phyloP scores from a whole-genome alignment of 495 filamentous ascomycete genomes.

The Daldinia decipiens region DNA sequence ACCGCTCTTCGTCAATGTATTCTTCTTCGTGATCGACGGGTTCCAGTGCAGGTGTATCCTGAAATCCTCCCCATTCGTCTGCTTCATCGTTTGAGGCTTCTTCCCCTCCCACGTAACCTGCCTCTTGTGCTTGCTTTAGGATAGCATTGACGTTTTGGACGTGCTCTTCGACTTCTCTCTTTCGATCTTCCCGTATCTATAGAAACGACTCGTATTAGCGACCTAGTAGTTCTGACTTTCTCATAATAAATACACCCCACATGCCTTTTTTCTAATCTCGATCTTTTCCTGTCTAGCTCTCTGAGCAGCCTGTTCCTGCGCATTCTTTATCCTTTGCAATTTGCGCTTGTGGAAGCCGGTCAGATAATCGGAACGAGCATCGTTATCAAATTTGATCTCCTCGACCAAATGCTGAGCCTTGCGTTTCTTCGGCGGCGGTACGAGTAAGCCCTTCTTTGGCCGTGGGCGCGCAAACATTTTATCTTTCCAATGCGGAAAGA shows the following conservation, averaged over 20 bases:
- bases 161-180: constrained; percentile 79
- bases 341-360: constrained; percentile 98
- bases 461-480: constrained; percentile 61
- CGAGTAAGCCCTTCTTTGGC: constrained; percentile 57
- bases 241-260: constrained; percentile 3
- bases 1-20: constrained; percentile 95
- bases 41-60: constrained; percentile 55
- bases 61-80: constrained; percentile 73
- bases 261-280: constrained; percentile 75
- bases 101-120: constrained; percentile 54
- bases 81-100: constrained; percentile 49
- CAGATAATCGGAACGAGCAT: constrained; percentile 82
- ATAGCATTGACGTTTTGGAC: constrained; percentile 75
- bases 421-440: constrained; percentile 70
- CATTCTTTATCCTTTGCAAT: constrained; percentile 79
- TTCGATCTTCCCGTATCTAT: constrained; percentile 82
- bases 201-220: constrained; percentile 7
- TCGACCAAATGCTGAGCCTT: constrained; percentile 70
- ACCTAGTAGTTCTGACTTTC: not conserved
- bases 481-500: not conserved
- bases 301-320: constrained; percentile 78
- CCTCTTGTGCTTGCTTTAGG: constrained; percentile 64
- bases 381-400: constrained; percentile 84
- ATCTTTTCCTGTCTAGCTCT: constrained; percentile 78
- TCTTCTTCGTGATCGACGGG: constrained; percentile 84